Percentiles rank a stretch among this genome's conserved stretches.
These are phyloP conservation scores for Arthrobotrys sphaeroides DNA, from an alignment of 2,329 filamentous ascomycete genomes.

Conservation along the genomic window DNA sequence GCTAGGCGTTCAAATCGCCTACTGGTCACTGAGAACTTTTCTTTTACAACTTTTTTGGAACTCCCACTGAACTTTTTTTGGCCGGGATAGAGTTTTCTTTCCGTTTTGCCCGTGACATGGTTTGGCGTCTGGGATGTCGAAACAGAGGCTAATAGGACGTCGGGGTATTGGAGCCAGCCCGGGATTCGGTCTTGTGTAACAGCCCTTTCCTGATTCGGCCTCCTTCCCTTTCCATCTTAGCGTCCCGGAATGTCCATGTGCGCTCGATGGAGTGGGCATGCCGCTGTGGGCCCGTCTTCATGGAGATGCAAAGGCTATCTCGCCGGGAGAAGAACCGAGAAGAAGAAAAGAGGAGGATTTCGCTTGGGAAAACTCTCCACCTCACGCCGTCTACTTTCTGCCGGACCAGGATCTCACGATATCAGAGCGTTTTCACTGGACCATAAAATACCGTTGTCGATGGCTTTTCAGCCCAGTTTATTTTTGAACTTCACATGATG, in stretches of 20 bases:
- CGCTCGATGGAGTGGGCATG: too few species aligned
- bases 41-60: not conserved
- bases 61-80: not conserved
- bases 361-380: too few species aligned
- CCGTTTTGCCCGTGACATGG: conserved; percentile 1
- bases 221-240: not conserved
- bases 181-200: not conserved
- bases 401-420: too few species aligned
- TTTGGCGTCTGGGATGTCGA: not conserved
- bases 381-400: too few species aligned
- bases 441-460: too few species aligned
- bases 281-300: too few species aligned
- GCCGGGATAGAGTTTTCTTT: not conserved
- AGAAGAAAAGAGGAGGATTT: too few species aligned
- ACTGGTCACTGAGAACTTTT: conserved; percentile 47
- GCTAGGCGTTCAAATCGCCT: conserved; percentile 57
- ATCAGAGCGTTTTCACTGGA: too few species aligned
- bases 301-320: too few species aligned
- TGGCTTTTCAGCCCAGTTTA: too few species aligned
- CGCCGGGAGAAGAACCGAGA: too few species aligned
- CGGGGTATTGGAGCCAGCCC: not conserved
- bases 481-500: too few species aligned
- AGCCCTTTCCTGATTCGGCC: not conserved
- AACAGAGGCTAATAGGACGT: not conserved
- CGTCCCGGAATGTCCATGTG: not conserved